Conservation (phyloP, 768 basidiomycete species). For the Leccinum ochraceum region DNA sequence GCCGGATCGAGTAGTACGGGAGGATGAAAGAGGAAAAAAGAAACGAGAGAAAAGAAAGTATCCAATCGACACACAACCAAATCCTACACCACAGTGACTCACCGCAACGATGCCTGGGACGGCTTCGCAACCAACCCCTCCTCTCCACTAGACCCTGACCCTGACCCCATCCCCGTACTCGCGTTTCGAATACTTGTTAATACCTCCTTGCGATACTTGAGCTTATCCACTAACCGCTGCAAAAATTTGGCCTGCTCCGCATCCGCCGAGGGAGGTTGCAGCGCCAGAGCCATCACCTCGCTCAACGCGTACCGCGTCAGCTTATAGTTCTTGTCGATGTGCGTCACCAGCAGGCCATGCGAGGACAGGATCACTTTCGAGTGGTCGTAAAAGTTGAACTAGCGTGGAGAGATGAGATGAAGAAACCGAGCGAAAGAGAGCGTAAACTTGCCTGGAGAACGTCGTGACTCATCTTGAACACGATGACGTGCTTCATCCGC, state of each 20-base stretch:
- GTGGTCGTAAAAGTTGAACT: slow-evolving; percentile 99
- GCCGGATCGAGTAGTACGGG: too few relatives aligned
- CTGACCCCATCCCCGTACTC: slow-evolving; percentile 41
- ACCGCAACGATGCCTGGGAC: too few relatives aligned
- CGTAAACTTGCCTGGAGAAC: slow-evolving; percentile 76
- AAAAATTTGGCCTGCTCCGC: slow-evolving; percentile 61
- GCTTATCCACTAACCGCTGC: slow-evolving; percentile 23
- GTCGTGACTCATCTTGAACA: slow-evolving; percentile 95
- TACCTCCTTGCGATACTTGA: too few relatives aligned
- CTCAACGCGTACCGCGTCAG: slow-evolving; percentile 72
- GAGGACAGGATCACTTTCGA: slow-evolving; percentile 90
- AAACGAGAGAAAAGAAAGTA: neutral
- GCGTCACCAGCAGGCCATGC: slow-evolving; percentile 74
- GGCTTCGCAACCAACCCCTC: too few relatives aligned
- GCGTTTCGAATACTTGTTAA: slow-evolving; percentile 66
- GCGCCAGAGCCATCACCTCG: slow-evolving; percentile 63
- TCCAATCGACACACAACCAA: neutral
- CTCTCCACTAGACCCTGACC: slow-evolving; percentile 10
- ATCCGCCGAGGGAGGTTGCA: slow-evolving; percentile 43
- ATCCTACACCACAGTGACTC: too few relatives aligned
- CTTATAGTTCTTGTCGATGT: slow-evolving; percentile 88
- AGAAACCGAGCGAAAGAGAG: neutral
- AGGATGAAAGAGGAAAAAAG: neutral
- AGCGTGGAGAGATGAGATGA: slow-evolving; percentile 7
- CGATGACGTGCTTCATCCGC: slow-evolving; percentile 94